Base-by-base conservation (phyloP, 768 basidiomycete species). In the Lyophyllum shimeji region DNA sequence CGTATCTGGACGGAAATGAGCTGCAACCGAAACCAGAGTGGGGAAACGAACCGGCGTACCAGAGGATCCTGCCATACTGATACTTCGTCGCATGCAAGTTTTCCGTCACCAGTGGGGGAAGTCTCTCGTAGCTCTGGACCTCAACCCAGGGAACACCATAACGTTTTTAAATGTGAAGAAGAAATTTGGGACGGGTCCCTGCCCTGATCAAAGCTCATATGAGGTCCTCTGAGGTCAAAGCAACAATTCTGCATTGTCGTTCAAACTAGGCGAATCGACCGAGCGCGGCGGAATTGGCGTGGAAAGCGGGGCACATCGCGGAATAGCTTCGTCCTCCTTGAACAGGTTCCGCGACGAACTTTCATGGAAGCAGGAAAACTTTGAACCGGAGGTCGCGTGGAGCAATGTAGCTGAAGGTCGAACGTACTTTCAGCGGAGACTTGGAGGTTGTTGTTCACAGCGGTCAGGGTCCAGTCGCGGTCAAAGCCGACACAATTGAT, bases 231-330 rank as follows among this genome's bases (percentile, higher is more conserved):
- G 39, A 56, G 50, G 58, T 55, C 58, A 60, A 60, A 56, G 58
- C 55, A 60, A 47, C 42, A 3, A 60, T 60, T 50, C 44, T 43
- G 47, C 55, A 60, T 60, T 60, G 58, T 60, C 51, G 50, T 52
- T 60, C 58, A 39, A 60, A 55, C 47, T 52, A 27, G 55, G 55
- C 37, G 17, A 45, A 52, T 49, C 34, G 54, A 53, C 50, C 53
- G 54, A 50, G 46, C 23, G 18, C 33, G 47, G 24, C 33, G n/a
- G 8, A 17, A 48, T 17, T 29, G 9, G 5, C 29, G 29, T 29
- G 29, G 39, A 40, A 15, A 15, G 8, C 17, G n/a, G n/a, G n/a
- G 39, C 39, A n/a, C 18, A 40, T 40, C 5, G 5, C 5, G 39
- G n/a, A 9, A n/a, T 40, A 37, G 6, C 15, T 8, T 37, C 3